Base-by-base conservation (phyloP, 805 yeast genomes). In the Candida dendrica region DNA sequence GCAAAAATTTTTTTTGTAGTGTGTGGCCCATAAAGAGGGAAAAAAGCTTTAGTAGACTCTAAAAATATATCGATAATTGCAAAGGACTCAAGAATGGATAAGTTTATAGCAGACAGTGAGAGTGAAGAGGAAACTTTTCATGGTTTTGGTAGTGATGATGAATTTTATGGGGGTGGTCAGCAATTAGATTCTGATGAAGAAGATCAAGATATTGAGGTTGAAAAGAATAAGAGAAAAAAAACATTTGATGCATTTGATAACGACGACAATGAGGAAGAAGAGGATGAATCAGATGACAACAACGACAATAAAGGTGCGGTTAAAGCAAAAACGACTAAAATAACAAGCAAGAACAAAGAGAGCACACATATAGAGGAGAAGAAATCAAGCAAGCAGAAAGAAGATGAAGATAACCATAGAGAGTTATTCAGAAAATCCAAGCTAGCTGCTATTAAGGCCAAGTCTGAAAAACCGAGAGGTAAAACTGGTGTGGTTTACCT, bases 401-500 rank as follows among this genome's bases (percentile, higher is more conserved):
- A 51, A 33, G 62, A 55, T 24, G 45, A 51, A 37, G 42, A 45
- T 37, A 53, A 63, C 44, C 48, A 60, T 19, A 63, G 63, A 24
- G 65, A 65, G 37, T 72, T 75, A 49, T 64, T 81, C 33, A 78
- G 81, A 50, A 74, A 69, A 48, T 64, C 82, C 27, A 72, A 81
- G 7, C 72, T 81, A 7, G 72, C 72, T 37, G 76, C 77, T 47
- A 59, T 79, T 65, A 77, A 56, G 75, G 74, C 46, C 71, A 75
- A 46, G 72, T 20, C 27, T 6, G 19, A 72, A 50, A 74, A 74
- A 50, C 71, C 75, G 31, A 77, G 72, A 46, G 71, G 69, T 42
- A 80, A 75, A 52, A 81, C 96, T 0, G 98, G 98, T 5, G 96
- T 93, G 2, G 82, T 95, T n/a, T 93, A 93, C 52, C 62, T 93